A percentile compares a stretch with the other conserved stretches of the same genome.
Conservation (phyloP, 306 rosid species). For the Fagus sylvatica region DNA sequence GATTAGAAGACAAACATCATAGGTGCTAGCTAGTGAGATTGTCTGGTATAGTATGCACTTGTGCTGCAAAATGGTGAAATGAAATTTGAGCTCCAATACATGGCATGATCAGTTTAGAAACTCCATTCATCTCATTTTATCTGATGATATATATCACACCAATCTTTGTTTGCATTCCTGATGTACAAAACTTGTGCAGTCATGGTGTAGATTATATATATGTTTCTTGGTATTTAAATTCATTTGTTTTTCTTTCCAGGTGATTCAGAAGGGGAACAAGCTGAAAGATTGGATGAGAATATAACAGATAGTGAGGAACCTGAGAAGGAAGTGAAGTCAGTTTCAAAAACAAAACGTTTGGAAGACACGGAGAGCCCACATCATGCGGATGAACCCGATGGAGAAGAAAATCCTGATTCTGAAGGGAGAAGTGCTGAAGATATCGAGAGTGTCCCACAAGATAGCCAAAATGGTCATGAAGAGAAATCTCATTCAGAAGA, state of each 20-base stretch:
- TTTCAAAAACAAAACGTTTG: slow-evolving; percentile 42
- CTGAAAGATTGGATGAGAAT: slow-evolving; percentile 41
- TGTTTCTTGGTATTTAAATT: slow-evolving; percentile 7
- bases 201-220: no score
- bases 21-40: neutral
- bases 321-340: slow-evolving; percentile 48
- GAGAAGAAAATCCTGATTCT: slow-evolving; percentile 49
- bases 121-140: neutral
- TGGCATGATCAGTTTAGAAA: neutral
- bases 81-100: neutral
- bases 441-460: slow-evolving; percentile 32
- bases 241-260: slow-evolving; percentile 32
- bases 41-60: neutral
- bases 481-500: slow-evolving; percentile 44
- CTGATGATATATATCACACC: neutral
- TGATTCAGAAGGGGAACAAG: slow-evolving; percentile 61
- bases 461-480: slow-evolving; percentile 40
- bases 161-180: neutral
- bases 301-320: slow-evolving; percentile 44
- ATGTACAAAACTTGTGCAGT: neutral
- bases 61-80: neutral
- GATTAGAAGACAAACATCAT: neutral
- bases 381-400: slow-evolving; percentile 49
- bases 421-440: slow-evolving; percentile 46
- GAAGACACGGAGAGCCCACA: slow-evolving; percentile 28